Conservation (phyloP, 2,329 filamentous ascomycete species). For the Sclerotinia sclerotiorum region DNA sequence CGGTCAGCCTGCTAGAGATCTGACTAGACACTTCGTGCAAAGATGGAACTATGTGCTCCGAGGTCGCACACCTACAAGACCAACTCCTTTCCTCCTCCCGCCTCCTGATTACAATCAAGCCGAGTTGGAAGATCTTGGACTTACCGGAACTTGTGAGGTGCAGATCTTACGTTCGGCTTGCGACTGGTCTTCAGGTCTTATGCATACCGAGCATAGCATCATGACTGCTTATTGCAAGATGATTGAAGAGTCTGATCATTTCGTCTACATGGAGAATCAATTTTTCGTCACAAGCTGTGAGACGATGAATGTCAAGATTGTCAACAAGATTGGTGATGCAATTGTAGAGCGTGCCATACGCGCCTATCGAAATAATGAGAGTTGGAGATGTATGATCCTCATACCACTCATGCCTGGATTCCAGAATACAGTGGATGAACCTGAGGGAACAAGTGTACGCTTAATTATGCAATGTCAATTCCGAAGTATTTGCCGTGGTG, state of each 20-base stretch:
- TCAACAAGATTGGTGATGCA: conserved; percentile 92
- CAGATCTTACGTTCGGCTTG: conserved; percentile 90
- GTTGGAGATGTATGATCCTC: conserved; percentile 86
- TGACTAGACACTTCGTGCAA: conserved; percentile 95
- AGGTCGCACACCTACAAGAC: conserved; percentile 87
- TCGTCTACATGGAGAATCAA: conserved; percentile 98
- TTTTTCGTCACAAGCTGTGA: conserved; percentile 96
- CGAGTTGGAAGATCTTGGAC: conserved; percentile 82
- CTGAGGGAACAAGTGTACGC: conserved; percentile 90
- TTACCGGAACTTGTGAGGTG: conserved; percentile 93
- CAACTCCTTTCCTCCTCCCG: conserved; percentile 88
- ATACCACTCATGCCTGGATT: conserved; percentile 98
- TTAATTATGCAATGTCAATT: conserved; percentile 98
- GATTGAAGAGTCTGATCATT: conserved; percentile 93
- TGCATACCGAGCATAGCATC: conserved; percentile 88
- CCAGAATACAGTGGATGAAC: conserved; percentile 91
- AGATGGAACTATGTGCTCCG: conserved; percentile 96
- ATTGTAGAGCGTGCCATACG: conserved; percentile 87
- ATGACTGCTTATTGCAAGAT: conserved; percentile 93
- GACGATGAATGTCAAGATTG: conserved; percentile 81
- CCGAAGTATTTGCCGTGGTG: conserved; percentile 90
- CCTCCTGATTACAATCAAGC: conserved; percentile 86
- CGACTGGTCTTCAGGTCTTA: conserved; percentile 88
- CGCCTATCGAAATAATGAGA: conserved; percentile 78
- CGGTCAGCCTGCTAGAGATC: conserved; percentile 88